Evolutionary conservation across 2,329 filamentous ascomycete species (phyloP).

Genomic region (Westerdykella aurantiaca): DNA sequence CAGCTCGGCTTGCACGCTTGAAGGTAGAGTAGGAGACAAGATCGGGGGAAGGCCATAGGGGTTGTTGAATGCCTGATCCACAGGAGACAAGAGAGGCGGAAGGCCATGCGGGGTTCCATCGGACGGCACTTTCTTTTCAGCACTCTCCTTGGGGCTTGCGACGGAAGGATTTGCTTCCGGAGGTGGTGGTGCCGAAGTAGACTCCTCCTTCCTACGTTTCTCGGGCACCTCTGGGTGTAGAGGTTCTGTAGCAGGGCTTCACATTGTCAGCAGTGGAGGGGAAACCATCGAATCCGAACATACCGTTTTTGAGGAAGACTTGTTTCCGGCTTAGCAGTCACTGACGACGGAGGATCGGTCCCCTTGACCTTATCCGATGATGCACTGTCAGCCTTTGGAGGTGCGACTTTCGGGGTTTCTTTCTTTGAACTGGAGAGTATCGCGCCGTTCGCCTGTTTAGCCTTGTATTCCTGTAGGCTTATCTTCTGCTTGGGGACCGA

Average conservation of each 20-base stretch:
- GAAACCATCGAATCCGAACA: neutral
- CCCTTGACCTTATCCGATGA: slow-evolving; percentile 20
- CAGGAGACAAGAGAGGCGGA: slow-evolving; percentile 33
- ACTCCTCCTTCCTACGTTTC: slow-evolving; percentile 12
- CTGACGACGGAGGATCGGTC: slow-evolving; percentile 7
- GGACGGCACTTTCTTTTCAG: slow-evolving; percentile 24
- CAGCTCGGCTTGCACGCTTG: slow-evolving; percentile 51
- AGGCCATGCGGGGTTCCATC: slow-evolving; percentile 34
- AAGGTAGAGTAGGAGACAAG: slow-evolving; percentile 54
- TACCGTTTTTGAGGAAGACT: slow-evolving; percentile 17
- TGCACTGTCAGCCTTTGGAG: slow-evolving; percentile 22
- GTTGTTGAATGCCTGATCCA: slow-evolving; percentile 40
- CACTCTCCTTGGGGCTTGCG: slow-evolving; percentile 17
- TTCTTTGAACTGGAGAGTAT: slow-evolving; percentile 27
- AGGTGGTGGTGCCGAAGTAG: slow-evolving; percentile 11
- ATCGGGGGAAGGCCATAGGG: slow-evolving; percentile 45
- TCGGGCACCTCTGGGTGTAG: slow-evolving; percentile 13
- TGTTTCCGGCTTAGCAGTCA: slow-evolving; percentile 7
- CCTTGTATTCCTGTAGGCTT: slow-evolving; percentile 56
- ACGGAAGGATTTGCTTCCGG: neutral
- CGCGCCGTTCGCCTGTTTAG: slow-evolving; percentile 42
- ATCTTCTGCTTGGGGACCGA: slow-evolving; percentile 55
- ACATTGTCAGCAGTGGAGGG: slow-evolving; percentile 11
- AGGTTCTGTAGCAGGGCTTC: slow-evolving; percentile 15
- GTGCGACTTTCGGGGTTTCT: slow-evolving; percentile 20